These are phyloP conservation scores for Talaromyces sp. DNA, from an alignment of 2,329 filamentous ascomycete species.

Conservation along the genomic window DNA sequence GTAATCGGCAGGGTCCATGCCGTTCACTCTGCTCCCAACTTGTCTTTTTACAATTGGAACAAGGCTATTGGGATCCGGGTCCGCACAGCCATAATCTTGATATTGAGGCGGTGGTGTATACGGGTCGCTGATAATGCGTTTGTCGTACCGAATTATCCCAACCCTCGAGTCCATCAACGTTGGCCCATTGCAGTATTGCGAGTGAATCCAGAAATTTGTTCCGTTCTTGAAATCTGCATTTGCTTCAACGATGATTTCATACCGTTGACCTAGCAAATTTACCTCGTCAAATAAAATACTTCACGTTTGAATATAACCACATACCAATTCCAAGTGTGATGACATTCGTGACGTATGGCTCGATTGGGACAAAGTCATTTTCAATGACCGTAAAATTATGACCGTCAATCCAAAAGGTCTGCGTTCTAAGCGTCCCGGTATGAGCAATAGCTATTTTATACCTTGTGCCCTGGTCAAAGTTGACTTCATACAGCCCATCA, in stretches of 20 bases:
- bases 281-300: too few relatives aligned
- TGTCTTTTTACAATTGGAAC: too few relatives aligned
- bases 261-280: too few relatives aligned
- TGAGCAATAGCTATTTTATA: too few relatives aligned
- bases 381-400: slow-evolving; percentile 56
- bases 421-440: too few relatives aligned
- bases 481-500: too few relatives aligned
- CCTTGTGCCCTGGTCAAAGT: too few relatives aligned
- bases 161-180: slow-evolving; percentile 46
- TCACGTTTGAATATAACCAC: too few relatives aligned
- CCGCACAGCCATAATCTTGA: too few relatives aligned
- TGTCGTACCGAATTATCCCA: slow-evolving; percentile 43
- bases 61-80: too few relatives aligned
- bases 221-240: slow-evolving; percentile 21
- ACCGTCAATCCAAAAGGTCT: slow-evolving; percentile 24
- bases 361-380: slow-evolving; percentile 54
- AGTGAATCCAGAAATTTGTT: slow-evolving; percentile 41
- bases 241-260: slow-evolving; percentile 30
- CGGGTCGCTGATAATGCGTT: slow-evolving; percentile 6
- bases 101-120: neutral
- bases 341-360: slow-evolving; percentile 50
- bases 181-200: slow-evolving; percentile 44
- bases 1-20: slow-evolving; percentile 12
- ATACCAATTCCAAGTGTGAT: slow-evolving; percentile 41
- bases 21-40: too few relatives aligned